Conservation (phyloP, 1,139 yeast genomes). For the Candida sp. region DNA sequence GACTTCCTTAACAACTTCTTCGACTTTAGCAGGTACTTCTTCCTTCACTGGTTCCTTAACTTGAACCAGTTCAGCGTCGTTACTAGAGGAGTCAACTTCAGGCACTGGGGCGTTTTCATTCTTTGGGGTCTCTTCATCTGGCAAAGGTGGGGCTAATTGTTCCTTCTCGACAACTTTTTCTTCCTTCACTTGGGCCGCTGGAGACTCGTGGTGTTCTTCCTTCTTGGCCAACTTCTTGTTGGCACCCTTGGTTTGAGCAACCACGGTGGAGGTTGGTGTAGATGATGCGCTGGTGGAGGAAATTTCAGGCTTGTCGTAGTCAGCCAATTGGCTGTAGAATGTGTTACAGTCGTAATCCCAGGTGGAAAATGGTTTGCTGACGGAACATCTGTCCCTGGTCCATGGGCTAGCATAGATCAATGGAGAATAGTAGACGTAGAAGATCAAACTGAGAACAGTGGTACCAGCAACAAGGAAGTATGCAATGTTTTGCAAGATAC, state of each 20-base stretch:
- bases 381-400: constrained; percentile 71
- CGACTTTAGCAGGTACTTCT: background rate
- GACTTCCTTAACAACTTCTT: background rate
- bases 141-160: constrained; percentile 28
- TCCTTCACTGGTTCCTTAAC: background rate
- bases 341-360: constrained; percentile 90
- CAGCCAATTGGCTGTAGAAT: constrained; percentile 41
- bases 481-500: constrained; percentile 36
- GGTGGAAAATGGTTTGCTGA: constrained; percentile 58
- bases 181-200: constrained; percentile 14
- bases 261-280: constrained; percentile 15
- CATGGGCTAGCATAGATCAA: constrained; percentile 82
- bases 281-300: constrained; percentile 17
- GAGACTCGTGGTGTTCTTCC: constrained; percentile 12
- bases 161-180: constrained; percentile 11
- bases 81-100: constrained; percentile 1
- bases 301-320: constrained; percentile 23
- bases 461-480: constrained; percentile 51
- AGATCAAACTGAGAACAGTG: constrained; percentile 52
- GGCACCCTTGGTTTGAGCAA: constrained; percentile 18
- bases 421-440: constrained; percentile 71
- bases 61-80: constrained; percentile 3
- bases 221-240: constrained; percentile 14
- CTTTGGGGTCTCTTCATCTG: constrained; percentile 20
- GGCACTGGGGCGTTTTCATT: constrained; percentile 8